Evolutionary conservation across 352 stramenopile genomes (phyloP).

Genomic region (Pythium rishiriense): DNA sequence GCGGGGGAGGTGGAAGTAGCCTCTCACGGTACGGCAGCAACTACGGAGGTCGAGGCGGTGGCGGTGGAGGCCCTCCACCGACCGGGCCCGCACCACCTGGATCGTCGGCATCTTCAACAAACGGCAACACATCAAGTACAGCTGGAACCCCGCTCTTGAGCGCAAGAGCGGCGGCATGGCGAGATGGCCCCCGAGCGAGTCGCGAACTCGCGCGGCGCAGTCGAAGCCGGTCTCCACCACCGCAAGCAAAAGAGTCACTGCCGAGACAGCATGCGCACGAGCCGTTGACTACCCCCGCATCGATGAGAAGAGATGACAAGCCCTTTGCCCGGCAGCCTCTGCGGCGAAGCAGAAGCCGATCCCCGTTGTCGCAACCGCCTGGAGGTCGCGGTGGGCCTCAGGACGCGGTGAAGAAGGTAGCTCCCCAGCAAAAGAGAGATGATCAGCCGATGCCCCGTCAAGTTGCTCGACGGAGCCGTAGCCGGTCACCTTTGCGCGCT

Average conservation of each 20-base stretch:
- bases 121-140: neutral
- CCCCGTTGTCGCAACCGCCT: neutral
- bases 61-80: neutral
- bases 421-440: neutral
- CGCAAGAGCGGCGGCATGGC: conserved; percentile 13
- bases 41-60: conserved; percentile 19
- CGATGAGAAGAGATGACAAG: conserved; percentile 11
- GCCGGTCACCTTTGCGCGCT: neutral
- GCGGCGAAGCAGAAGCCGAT: conserved; percentile 3
- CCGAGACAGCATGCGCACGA: neutral
- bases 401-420: neutral
- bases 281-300: neutral
- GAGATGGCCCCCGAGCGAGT: conserved; percentile 16
- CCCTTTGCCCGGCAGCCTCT: neutral
- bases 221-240: conserved; percentile 22
- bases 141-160: neutral
- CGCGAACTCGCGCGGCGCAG: conserved; percentile 18
- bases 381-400: neutral
- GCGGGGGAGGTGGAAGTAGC: neutral
- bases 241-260: neutral
- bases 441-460: neutral
- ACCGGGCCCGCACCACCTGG: neutral
- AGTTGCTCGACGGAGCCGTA: conserved; percentile 7
- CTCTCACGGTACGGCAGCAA: conserved; percentile 26
- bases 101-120: conserved; percentile 1